phyloP scores from a whole-genome alignment of 768 basidiomycete species.

The Suillus paluster region DNA sequence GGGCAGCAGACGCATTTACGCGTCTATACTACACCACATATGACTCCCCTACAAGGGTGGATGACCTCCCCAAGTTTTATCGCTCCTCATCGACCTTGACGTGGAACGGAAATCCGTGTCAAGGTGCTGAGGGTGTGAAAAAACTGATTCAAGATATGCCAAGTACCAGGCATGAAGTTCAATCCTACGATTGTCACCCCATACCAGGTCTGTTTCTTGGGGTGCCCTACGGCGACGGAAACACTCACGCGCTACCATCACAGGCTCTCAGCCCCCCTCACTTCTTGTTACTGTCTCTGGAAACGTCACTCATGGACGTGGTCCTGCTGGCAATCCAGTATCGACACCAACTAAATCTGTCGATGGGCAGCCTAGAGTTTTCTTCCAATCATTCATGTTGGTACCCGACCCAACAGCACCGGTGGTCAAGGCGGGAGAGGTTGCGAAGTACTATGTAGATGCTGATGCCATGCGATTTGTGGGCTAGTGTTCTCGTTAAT shows the following conservation, averaged over 20 bases:
- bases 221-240: neutral
- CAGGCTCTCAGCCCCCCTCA: slow-evolving; percentile 80
- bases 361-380: slow-evolving; percentile 83
- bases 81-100: slow-evolving; percentile 74
- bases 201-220: slow-evolving; percentile 65
- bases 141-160: slow-evolving; percentile 76
- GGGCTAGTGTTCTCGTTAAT: slow-evolving; percentile 46
- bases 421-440: slow-evolving; percentile 67
- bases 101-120: slow-evolving; percentile 86
- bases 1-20: slow-evolving; percentile 83
- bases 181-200: slow-evolving; percentile 89
- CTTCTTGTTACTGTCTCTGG: slow-evolving; percentile 82
- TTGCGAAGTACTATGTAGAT: slow-evolving; percentile 81
- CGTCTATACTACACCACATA: slow-evolving; percentile 83
- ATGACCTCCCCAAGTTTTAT: slow-evolving; percentile 83
- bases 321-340: slow-evolving; percentile 60
- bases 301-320: slow-evolving; percentile 71
- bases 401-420: slow-evolving; percentile 73
- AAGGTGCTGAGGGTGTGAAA: slow-evolving; percentile 70
- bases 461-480: slow-evolving; percentile 85
- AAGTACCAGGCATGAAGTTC: slow-evolving; percentile 79
- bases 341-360: slow-evolving; percentile 52
- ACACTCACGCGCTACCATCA: neutral
- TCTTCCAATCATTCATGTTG: slow-evolving; percentile 87
- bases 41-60: slow-evolving; percentile 76